Evolutionary conservation across 2,329 filamentous ascomycete genomes (phyloP).

Genomic region (Exophiala mesophila): DNA sequence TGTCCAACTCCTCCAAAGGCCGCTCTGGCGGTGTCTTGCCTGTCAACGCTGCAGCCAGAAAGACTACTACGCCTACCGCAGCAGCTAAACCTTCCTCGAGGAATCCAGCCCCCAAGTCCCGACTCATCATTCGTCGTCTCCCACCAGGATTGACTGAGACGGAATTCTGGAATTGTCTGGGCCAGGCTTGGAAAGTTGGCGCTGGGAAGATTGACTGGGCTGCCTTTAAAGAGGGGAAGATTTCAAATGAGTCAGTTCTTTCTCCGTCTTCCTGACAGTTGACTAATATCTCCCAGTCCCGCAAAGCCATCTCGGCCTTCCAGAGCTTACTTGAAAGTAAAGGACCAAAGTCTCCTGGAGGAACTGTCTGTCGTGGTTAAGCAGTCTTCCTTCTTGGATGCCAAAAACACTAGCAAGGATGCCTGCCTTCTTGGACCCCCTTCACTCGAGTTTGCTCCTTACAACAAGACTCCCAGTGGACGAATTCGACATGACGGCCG

Average conservation of each 20-base stretch:
- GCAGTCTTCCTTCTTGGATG: conserved; percentile 69
- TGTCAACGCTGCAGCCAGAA: conserved; percentile 45
- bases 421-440: conserved; percentile 72
- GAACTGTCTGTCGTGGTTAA: conserved; percentile 67
- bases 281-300: conserved; percentile 48
- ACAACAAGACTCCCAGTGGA: conserved; percentile 72
- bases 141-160: conserved; percentile 76
- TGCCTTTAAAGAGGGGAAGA: conserved; percentile 66
- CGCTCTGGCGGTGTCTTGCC: conserved; percentile 51
- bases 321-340: conserved; percentile 76
- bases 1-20: conserved; percentile 17
- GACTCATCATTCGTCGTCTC: conserved; percentile 77
- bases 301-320: conserved; percentile 79
- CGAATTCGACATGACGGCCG: conserved; percentile 74
- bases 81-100: conserved; percentile 42
- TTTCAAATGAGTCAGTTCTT: conserved; percentile 70
- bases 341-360: conserved; percentile 63
- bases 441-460: conserved; percentile 73
- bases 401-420: conserved; percentile 68
- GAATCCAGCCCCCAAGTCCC: conserved; percentile 60
- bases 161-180: conserved; percentile 69
- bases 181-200: conserved; percentile 75
- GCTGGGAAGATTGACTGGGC: conserved; percentile 81
- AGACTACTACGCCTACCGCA: conserved; percentile 37
- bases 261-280: conserved; percentile 1